Percentiles rank a stretch among this genome's conserved stretches.
Conservation (phyloP, 768 basidiomycete genomes). For the Xerocomus spinulosus region DNA sequence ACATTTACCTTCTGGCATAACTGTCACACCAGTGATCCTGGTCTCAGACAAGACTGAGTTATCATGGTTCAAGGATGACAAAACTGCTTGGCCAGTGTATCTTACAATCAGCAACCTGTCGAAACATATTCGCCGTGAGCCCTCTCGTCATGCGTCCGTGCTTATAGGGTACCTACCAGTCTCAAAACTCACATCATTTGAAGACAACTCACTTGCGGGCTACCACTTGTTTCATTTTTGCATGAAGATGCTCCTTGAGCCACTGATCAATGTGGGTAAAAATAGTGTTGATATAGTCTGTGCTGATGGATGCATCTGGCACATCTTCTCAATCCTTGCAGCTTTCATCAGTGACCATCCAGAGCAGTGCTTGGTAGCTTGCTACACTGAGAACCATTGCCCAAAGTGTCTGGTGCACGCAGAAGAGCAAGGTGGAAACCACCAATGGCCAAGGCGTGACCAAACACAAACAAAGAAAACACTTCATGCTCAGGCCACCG, state of each 20-base stretch:
- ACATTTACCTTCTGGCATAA: not conserved
- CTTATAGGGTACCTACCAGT: conserved; percentile 1
- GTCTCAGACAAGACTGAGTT: conserved; percentile 3
- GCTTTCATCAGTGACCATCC: not conserved
- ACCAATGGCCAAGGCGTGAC: not conserved
- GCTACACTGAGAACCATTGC: conserved; percentile 1
- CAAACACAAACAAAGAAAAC: not conserved
- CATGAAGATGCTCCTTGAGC: not conserved
- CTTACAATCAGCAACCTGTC: not conserved
- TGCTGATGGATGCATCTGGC: not conserved
- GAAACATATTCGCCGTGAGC: not conserved
- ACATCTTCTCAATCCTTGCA: not conserved
- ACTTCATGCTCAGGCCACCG: not conserved
- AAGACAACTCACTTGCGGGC: not conserved
- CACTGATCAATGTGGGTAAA: not conserved
- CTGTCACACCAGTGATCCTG: not conserved
- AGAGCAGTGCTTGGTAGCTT: not conserved
- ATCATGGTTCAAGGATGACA: not conserved
- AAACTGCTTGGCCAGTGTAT: conserved; percentile 3
- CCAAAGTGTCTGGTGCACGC: not conserved
- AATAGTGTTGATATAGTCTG: conserved; percentile 2
- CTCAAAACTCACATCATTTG: not conserved
- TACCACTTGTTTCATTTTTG: conserved; percentile 1
- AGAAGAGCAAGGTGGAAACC: not conserved
- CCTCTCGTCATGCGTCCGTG: not conserved